phyloP scores from a whole-genome alignment of 2,329 filamentous ascomycete genomes.

The Pseudocercospora musae region DNA sequence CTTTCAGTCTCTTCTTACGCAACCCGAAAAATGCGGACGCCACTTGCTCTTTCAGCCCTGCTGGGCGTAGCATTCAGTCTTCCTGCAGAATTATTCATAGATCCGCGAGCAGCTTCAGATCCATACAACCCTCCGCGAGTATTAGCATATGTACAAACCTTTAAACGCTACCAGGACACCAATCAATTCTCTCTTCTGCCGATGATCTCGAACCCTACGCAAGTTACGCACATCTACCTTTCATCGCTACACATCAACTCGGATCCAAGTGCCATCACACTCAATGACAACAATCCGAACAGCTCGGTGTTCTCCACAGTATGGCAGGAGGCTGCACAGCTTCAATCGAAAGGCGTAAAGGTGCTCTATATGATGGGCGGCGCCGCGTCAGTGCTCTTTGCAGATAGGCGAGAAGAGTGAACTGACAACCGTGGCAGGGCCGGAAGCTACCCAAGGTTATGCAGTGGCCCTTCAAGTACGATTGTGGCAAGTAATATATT shows the following conservation, averaged over 20 bases:
- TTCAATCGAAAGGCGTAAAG: constrained; percentile 30
- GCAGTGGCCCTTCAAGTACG: constrained; percentile 15
- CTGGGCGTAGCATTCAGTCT: constrained; percentile 4
- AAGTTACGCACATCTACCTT: constrained; percentile 30
- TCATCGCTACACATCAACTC: constrained; percentile 32
- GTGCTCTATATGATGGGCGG: constrained; percentile 31
- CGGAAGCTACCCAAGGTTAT: constrained; percentile 28
- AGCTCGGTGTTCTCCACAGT: constrained; percentile 22
- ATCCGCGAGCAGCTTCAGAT: constrained; percentile 11
- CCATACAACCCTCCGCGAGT: constrained; percentile 18
- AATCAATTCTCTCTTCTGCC: constrained; percentile 29
- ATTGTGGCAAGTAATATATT: background rate
- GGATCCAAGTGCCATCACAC: constrained; percentile 25
- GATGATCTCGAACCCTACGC: constrained; percentile 25
- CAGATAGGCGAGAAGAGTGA: background rate
- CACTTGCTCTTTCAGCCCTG: background rate
- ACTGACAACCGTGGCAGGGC: background rate
- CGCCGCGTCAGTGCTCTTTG: background rate
- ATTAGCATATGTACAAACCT: constrained; percentile 31
- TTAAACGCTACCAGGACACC: constrained; percentile 20
- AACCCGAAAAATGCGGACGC: background rate
- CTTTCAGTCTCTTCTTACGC: background rate
- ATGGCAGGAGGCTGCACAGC: constrained; percentile 26
- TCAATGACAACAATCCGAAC: constrained; percentile 29
- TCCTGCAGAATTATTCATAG: constrained; percentile 1